Evolutionary conservation across 202 grass and related monocot genomes (phyloP), one percentile per base, ranked within the genome.

Genomic region (Digitaria exilis): DNA sequence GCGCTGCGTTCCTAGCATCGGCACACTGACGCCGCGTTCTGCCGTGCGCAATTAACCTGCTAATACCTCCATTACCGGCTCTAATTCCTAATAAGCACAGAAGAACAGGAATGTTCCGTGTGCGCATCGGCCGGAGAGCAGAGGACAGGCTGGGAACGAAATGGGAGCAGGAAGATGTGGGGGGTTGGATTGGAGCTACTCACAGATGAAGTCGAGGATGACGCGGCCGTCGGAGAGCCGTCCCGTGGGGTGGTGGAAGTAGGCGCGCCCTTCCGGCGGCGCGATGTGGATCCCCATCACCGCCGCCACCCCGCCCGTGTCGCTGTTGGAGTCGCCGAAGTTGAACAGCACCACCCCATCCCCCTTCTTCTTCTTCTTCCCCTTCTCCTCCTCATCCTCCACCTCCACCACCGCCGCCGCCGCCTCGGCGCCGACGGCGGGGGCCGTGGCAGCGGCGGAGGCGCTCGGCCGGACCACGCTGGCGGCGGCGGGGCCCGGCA

Each of bases 181-280:
- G 24, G 18, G 4, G 13, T 0, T 6, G 44, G 0, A n/a, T 0
- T 9, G 44, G 0, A 55, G 52, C 15, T 3, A 86, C 91, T 82
- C 63, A 91, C 92, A 91, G 70, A 94, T 87, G 63, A 92, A 94
- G 67, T 94, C 92, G 82, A 94, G 82, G 82, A 94, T 49, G 75
- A 94, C 89, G 73, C 92, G 87, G 70, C 92, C 92, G 75, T 94
- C 92, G 82, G 68, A 88, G 84, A 89, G 87, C 4, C 89, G 8
- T 0, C 89, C 89, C 0, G 87, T 89, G 69, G 89, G 79, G 68
- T 51, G 81, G 82, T 25, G 69, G 75, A 94, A 94, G 84, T 73
- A 86, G 10, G 78, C 84, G 42, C 87, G 60, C 0, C 92, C 89
- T 15, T 91, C 84, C 16, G 84, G 84, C 70, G 69, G 22, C 81